Base-by-base conservation (phyloP, 2,329 filamentous ascomycete genomes). In the Trichoderma lentiforme region DNA sequence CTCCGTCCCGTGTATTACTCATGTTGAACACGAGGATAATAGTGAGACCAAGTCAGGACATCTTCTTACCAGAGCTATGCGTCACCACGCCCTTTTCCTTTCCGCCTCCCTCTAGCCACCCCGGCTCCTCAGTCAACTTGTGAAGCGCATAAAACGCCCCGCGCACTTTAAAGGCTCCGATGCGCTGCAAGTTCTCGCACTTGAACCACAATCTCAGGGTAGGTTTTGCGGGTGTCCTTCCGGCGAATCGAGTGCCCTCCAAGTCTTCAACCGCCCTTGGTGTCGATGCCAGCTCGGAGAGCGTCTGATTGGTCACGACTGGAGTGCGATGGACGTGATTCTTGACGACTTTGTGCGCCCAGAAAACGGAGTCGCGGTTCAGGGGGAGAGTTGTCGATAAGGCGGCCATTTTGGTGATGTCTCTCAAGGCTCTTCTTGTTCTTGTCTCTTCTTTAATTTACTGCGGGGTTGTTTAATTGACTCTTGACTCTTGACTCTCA, bases 111-210 rank as follows among this genome's bases (percentile, higher is more conserved):
- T 89, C 88, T 47, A 91, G 85, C 82, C 88, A 88, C 1, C 88
- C 90, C 5, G 86, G 83, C 76, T 90, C 87, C 74, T 80, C 81
- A 78, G 91, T 89, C 78, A 97, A 82, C 71, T 92, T 83, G 77
- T 90, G 87, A 47, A 97, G 79, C 0, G 95, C 94, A 81, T 98
- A 93, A 76, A 97, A 98, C 0, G 95, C 95, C 6, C 95, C 96
- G 7, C 95, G 86, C 18, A 90, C 92, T 83, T 98, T 98, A 85
- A 98, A 98, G 1, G 95, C 95, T 66, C 95, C 96, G 70, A 97
- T 90, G 70, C 90, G 90, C 84, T 98, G 96, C 72, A 93, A 85
- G 81, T 98, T 98, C 85, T 98, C 95, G 81, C 94, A 97, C 84
- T 98, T 98, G 88, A 98, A 97, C 85, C 93, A 96, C 67, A 98